Percentiles rank a stretch among this genome's conserved stretches.
Evolutionary conservation across 148 eudicot species (phyloP).

Genomic region (Fagopyrum tataricum): DNA sequence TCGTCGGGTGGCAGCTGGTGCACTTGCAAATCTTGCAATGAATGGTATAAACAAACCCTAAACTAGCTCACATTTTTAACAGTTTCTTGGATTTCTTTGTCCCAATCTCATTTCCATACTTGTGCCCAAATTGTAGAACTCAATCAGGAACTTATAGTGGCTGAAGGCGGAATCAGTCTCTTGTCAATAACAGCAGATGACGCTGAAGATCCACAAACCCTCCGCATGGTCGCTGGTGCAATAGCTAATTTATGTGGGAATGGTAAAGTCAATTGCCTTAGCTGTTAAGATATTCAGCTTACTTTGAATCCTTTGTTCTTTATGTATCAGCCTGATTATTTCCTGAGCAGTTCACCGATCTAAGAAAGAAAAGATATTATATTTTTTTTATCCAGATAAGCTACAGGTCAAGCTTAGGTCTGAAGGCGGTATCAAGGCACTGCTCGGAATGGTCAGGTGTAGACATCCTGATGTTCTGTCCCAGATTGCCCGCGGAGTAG

Average conservation of each 20-base stretch:
- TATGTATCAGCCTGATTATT: background rate
- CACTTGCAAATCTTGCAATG: conserved; percentile 99
- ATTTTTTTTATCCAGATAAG: conserved; percentile 51
- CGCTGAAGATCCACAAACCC: conserved; percentile 99
- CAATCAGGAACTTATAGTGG: conserved; percentile 92
- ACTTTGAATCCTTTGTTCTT: background rate
- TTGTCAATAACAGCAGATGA: conserved; percentile 86
- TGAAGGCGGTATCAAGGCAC: conserved; percentile 95
- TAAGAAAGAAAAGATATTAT: background rate
- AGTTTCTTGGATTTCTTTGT: background rate
- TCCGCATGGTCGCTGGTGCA: conserved; percentile 99
- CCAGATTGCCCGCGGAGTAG: conserved; percentile 98
- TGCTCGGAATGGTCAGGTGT: conserved; percentile 92
- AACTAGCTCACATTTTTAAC: background rate
- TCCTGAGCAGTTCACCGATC: background rate
- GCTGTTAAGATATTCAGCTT: background rate
- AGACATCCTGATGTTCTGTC: conserved; percentile 96
- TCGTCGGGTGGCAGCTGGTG: conserved; percentile 98
- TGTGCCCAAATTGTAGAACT: conserved; percentile 47
- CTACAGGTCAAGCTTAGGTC: conserved; percentile 73
- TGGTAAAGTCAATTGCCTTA: conserved; percentile 36
- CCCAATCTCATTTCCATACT: background rate
- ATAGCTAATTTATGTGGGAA: conserved; percentile 97
- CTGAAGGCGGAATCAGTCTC: conserved; percentile 90
- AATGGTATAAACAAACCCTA: conserved; percentile 39